These are phyloP conservation scores for Kalanchoe fedtschenkoi DNA, from an alignment of 164 flowering plant genomes.

Conservation along the genomic window DNA sequence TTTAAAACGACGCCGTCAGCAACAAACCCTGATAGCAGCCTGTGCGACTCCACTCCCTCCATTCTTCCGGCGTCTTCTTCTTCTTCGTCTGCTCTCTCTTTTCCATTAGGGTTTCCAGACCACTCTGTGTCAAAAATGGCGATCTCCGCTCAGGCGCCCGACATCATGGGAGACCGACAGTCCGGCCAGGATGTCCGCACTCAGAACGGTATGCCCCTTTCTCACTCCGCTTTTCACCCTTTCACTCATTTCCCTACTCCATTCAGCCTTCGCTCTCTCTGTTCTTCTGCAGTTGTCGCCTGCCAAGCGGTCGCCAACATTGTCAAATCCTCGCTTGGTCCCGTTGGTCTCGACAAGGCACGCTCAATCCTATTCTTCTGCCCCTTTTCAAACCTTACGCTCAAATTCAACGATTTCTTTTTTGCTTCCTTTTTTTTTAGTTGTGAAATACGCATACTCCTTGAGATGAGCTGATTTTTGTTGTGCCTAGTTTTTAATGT, in stretches of 20 bases:
- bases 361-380: background rate
- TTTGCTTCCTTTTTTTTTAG: background rate
- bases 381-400: background rate
- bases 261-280: background rate
- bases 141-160: slow-evolving; percentile 37
- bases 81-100: background rate
- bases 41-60: background rate
- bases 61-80: background rate
- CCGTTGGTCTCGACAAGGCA: slow-evolving; percentile 97
- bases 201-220: slow-evolving; percentile 59
- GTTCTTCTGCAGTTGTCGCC: slow-evolving; percentile 49
- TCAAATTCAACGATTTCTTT: background rate
- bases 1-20: background rate
- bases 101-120: background rate
- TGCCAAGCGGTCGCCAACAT: slow-evolving; percentile 90
- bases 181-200: slow-evolving; percentile 98
- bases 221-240: slow-evolving; percentile 8
- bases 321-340: slow-evolving; percentile 89
- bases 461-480: background rate
- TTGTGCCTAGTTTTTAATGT: background rate
- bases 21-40: background rate
- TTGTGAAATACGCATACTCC: background rate
- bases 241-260: background rate
- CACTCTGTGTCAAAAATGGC: slow-evolving; percentile 33
- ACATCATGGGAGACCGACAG: slow-evolving; percentile 82